Evolutionary conservation across 2,329 filamentous ascomycete genomes (phyloP).

Genomic region (Elsinoe fawcettii): DNA sequence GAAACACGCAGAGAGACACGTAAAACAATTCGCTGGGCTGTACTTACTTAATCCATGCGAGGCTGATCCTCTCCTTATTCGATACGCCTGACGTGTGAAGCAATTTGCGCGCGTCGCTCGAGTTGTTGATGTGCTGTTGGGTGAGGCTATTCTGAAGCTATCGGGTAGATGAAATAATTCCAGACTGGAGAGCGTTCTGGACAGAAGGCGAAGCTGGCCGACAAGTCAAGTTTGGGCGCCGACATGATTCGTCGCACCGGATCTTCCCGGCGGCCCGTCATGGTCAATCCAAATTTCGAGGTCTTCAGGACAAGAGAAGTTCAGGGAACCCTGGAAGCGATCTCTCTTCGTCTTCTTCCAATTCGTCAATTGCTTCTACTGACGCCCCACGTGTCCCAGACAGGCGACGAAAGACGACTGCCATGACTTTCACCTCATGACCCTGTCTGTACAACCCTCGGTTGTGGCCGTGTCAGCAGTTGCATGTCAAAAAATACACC

Average conservation of each 20-base stretch:
- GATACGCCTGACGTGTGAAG: background rate
- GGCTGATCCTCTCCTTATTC: background rate
- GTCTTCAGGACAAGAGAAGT: background rate
- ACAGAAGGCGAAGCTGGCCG: background rate
- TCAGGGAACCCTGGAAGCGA: background rate
- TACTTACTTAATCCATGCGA: slow-evolving; percentile 7
- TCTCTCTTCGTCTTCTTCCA: background rate
- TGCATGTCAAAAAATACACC: background rate
- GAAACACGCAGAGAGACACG: slow-evolving; percentile 10
- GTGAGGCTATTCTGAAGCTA: background rate
- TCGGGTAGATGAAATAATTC: slow-evolving; percentile 1
- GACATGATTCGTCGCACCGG: slow-evolving; percentile 6
- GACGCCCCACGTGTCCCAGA: slow-evolving; percentile 10
- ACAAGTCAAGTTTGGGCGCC: background rate
- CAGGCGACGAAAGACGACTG: background rate
- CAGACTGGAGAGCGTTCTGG: background rate
- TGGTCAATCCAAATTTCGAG: background rate
- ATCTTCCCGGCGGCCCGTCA: background rate
- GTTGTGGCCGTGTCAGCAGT: background rate
- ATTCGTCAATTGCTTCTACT: background rate
- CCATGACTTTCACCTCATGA: slow-evolving; percentile 12
- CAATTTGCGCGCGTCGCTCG: background rate
- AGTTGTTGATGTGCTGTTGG: background rate
- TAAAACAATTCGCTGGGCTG: slow-evolving; percentile 5
- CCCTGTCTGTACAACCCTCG: background rate